A percentile compares a stretch with the other conserved stretches of the same genome.
Conservation (phyloP, 805 yeast genomes). For the Lipomyces chichibuensis region DNA sequence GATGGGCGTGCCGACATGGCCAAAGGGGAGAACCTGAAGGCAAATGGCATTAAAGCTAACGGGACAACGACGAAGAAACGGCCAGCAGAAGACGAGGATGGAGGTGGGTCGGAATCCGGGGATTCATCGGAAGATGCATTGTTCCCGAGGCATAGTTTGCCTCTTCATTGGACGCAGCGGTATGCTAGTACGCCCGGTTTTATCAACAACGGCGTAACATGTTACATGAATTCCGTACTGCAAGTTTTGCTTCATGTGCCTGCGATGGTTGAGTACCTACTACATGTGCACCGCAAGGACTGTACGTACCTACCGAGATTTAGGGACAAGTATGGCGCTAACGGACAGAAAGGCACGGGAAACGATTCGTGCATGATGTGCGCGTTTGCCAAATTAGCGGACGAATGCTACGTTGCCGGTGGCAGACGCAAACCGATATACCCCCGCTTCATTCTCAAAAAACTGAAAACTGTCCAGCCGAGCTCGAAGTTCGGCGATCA, state of each 20-base stretch:
- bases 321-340: slow-evolving; percentile 43
- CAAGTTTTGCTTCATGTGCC: slow-evolving; percentile 91
- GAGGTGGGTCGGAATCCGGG: slow-evolving; percentile 11
- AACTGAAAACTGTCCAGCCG: slow-evolving; percentile 59
- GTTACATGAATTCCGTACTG: slow-evolving; percentile 94
- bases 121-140: slow-evolving; percentile 19
- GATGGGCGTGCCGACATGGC: slow-evolving; percentile 2
- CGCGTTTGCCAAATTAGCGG: slow-evolving; percentile 30
- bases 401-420: slow-evolving; percentile 26
- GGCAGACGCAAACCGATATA: slow-evolving; percentile 40
- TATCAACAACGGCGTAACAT: slow-evolving; percentile 90
- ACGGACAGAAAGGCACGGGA: slow-evolving; percentile 6
- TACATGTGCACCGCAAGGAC: slow-evolving; percentile 64
- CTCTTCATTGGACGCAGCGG: slow-evolving; percentile 25
- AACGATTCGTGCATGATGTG: slow-evolving; percentile 34
- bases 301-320: not conserved
- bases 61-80: slow-evolving; percentile 5
- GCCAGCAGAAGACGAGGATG: slow-evolving; percentile 8
- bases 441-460: slow-evolving; percentile 73
- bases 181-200: slow-evolving; percentile 54
- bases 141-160: slow-evolving; percentile 20
- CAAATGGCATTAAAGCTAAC: not conserved
- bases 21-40: slow-evolving; percentile 1
- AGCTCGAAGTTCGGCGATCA: slow-evolving; percentile 30
- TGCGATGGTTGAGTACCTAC: slow-evolving; percentile 80